phyloP scores from a whole-genome alignment of 169 alveolate species.

The Cyclospora cayetanensis region DNA sequence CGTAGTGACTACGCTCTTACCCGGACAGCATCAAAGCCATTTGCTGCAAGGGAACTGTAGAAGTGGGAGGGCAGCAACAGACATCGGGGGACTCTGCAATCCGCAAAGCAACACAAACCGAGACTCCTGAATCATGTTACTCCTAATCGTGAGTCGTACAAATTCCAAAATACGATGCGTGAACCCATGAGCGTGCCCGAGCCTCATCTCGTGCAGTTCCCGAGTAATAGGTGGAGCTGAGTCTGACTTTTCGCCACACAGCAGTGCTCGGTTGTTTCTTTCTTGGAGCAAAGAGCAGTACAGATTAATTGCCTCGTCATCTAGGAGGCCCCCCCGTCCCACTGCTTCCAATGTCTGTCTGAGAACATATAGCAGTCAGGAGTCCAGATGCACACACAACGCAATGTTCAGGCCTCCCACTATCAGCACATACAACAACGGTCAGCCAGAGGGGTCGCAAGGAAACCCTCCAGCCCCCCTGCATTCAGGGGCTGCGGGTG shows the following conservation, averaged over 20 bases:
- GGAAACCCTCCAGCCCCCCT: neutral
- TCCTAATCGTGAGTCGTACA: too few relatives aligned
- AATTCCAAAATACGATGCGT: too few relatives aligned
- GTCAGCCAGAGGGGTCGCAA: neutral
- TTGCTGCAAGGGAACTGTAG: conserved; percentile 19
- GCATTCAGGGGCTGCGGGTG: neutral
- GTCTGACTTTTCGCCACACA: neutral
- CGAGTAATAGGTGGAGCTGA: too few relatives aligned
- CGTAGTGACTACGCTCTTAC: neutral
- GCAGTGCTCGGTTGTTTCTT: conserved; percentile 21
- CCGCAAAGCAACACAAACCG: neutral
- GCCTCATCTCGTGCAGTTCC: too few relatives aligned
- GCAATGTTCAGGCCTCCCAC: too few relatives aligned
- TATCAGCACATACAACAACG: neutral
- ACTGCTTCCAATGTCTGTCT: neutral
- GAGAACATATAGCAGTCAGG: neutral
- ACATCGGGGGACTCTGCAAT: conserved; percentile 47
- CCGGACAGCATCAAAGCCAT: conserved; percentile 42
- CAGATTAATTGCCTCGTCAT: conserved; percentile 58
- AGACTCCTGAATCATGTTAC: too few relatives aligned
- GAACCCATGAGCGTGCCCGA: too few relatives aligned
- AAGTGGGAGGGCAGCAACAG: conserved; percentile 62
- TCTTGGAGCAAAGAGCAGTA: conserved; percentile 58
- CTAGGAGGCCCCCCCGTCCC: conserved; percentile 44
- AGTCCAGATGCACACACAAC: neutral